These are phyloP conservation scores for Graphilbum fragrans DNA, from an alignment of 2,329 filamentous ascomycete genomes.

Conservation along the genomic window DNA sequence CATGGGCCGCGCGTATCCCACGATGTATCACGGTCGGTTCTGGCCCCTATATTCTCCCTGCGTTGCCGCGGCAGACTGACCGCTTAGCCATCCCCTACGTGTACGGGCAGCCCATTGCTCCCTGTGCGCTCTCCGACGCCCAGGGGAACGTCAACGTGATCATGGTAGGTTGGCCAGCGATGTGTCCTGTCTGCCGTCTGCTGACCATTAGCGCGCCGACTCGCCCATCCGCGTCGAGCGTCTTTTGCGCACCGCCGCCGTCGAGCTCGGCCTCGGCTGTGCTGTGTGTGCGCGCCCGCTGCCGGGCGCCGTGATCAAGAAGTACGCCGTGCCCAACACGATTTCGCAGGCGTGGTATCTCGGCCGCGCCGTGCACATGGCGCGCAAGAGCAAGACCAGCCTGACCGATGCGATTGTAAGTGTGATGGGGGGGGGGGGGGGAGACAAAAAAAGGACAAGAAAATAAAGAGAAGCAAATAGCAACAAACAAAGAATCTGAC, in stretches of 20 bases:
- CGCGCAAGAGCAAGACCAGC: constrained; percentile 27
- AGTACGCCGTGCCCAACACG: constrained; percentile 21
- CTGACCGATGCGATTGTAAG: constrained; percentile 29
- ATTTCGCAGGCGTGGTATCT: constrained; percentile 28
- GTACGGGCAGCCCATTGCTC: too few relatives aligned
- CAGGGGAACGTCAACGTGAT: too few relatives aligned
- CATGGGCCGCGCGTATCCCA: constrained; percentile 21
- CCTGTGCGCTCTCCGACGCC: too few relatives aligned
- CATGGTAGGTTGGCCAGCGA: too few relatives aligned
- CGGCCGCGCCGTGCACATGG: constrained; percentile 30
- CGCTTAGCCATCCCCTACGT: too few relatives aligned
- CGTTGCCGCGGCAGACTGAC: too few relatives aligned
- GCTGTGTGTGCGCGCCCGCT: constrained; percentile 19
- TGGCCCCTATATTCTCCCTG: too few relatives aligned
- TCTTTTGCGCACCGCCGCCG: constrained; percentile 24
- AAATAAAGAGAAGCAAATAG: too few relatives aligned
- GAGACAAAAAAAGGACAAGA: too few relatives aligned
- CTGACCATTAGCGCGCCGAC: constrained; percentile 29
- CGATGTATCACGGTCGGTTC: too few relatives aligned
- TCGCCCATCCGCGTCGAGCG: constrained; percentile 25
- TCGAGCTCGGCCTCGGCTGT: constrained; percentile 27
- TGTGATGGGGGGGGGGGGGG: too few relatives aligned
- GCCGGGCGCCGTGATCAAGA: constrained; percentile 16
- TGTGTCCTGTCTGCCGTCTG: too few relatives aligned
- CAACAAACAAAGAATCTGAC: constrained; percentile 35